Evolutionary conservation across 1,139 yeast genomes (phyloP).

Genomic region (Candida albicans): DNA sequence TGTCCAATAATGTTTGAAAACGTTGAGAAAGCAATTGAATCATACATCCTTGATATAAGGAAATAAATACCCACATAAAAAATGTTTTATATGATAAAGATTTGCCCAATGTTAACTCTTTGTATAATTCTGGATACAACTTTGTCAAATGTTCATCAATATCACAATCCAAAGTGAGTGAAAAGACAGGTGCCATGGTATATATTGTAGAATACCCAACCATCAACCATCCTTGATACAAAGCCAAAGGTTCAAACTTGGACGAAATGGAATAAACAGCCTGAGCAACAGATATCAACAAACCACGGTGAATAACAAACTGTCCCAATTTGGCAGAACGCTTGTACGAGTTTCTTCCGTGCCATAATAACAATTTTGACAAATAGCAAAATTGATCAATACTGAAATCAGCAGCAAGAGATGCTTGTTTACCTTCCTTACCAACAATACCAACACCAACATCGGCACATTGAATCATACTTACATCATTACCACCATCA

Average conservation of each 20-base stretch:
- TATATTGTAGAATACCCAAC: conserved; percentile 97
- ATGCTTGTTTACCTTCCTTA: conserved; percentile 97
- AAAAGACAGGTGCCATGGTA: conserved; percentile 98
- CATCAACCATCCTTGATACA: conserved; percentile 96
- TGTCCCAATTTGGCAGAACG: conserved; percentile 94
- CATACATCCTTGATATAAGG: conserved; percentile 81
- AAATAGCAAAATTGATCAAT: conserved; percentile 89
- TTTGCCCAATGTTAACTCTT: conserved; percentile 85
- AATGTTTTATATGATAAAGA: conserved; percentile 86
- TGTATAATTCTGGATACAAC: conserved; percentile 91
- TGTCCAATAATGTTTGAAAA: conserved; percentile 61
- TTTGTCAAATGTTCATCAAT: conserved; percentile 87
- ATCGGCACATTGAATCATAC: conserved; percentile 98
- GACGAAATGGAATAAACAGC: conserved; percentile 89
- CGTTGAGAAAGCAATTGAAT: conserved; percentile 81
- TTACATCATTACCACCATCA: conserved; percentile 98
- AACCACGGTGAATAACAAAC: conserved; percentile 94
- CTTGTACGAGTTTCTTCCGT: conserved; percentile 95
- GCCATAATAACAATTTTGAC: conserved; percentile 89
- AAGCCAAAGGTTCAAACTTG: conserved; percentile 86
- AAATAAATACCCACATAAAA: conserved; percentile 86
- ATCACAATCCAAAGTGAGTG: conserved; percentile 87
- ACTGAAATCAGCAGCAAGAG: conserved; percentile 95
- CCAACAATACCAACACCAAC: conserved; percentile 99
- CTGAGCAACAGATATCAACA: conserved; percentile 93